These are phyloP conservation scores for Chlorella vulgaris DNA, from an alignment of 139 green algal species.

Conservation along the genomic window DNA sequence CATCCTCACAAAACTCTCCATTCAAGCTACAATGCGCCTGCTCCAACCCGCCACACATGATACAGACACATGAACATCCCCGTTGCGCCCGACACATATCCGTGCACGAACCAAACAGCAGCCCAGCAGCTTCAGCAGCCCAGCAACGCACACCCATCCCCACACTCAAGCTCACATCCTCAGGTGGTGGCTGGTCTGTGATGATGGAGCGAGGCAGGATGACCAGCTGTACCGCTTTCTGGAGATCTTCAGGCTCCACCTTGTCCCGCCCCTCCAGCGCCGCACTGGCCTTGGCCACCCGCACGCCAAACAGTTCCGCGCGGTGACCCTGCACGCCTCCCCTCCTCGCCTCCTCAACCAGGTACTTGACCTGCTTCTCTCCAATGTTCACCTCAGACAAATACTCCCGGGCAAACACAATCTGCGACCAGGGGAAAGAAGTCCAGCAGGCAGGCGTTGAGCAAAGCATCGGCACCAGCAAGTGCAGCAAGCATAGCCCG, in stretches of 20 bases:
- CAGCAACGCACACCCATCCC: conserved; percentile 53
- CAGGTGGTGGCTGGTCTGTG: conserved; percentile 35
- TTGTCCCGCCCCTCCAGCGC: conserved; percentile 37
- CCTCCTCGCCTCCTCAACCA: conserved; percentile 91
- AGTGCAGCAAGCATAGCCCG: too few relatives aligned
- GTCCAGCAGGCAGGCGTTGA: background rate
- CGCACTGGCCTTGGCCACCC: conserved; percentile 30
- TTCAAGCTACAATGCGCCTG: too few relatives aligned
- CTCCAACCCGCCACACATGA: too few relatives aligned
- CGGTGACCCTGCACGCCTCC: conserved; percentile 89
- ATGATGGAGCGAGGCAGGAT: conserved; percentile 65
- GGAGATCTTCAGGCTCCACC: conserved; percentile 93
- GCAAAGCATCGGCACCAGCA: background rate
- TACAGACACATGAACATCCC: too few relatives aligned
- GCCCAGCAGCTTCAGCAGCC: too few relatives aligned
- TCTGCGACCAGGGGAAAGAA: conserved; percentile 47
- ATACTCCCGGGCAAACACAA: conserved; percentile 97
- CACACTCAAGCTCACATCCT: conserved; percentile 43
- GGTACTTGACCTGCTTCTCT: conserved; percentile 90
- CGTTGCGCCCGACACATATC: too few relatives aligned
- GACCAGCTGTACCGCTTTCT: conserved; percentile 94
- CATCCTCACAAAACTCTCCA: too few relatives aligned
- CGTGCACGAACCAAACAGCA: too few relatives aligned
- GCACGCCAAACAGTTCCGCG: conserved; percentile 95
- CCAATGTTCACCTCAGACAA: conserved; percentile 92